Conservation (phyloP, 257 asterid genomes). For the Solanum paucissectum region DNA sequence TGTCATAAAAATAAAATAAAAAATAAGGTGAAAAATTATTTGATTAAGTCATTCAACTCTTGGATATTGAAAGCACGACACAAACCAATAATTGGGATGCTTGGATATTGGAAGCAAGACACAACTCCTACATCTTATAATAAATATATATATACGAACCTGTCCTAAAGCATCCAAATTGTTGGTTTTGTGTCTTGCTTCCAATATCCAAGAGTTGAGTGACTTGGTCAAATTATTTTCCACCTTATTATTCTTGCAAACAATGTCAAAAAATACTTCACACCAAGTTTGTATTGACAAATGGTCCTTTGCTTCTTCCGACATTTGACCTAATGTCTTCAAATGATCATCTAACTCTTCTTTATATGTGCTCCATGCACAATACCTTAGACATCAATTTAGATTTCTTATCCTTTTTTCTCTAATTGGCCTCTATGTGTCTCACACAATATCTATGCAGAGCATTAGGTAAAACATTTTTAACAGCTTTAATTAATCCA, state of each 20-base stretch:
- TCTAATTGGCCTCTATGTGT: neutral
- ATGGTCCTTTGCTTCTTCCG: neutral
- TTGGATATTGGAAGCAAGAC: too few relatives aligned
- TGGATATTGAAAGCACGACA: too few relatives aligned
- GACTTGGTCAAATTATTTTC: neutral
- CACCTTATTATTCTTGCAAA: neutral
- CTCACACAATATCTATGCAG: neutral
- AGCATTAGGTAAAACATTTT: neutral
- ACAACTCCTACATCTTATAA: too few relatives aligned
- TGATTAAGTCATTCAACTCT: too few relatives aligned
- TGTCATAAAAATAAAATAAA: too few relatives aligned
- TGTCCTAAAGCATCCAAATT: neutral
- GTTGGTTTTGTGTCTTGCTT: neutral
- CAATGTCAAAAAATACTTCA: too few relatives aligned
- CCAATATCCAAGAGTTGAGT: neutral
- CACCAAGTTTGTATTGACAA: neutral
- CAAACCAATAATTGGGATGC: neutral
- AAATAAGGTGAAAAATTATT: too few relatives aligned
- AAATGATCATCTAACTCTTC: neutral
- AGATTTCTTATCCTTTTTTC: neutral
- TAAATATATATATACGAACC: too few relatives aligned
- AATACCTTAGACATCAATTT: neutral
- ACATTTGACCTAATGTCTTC: neutral
- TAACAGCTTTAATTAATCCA: neutral
- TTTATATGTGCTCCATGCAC: neutral